These are phyloP conservation scores for Dentiscutata heterogama DNA, from an alignment of 371 early-diverging fungal genomes.

Conservation along the genomic window DNA sequence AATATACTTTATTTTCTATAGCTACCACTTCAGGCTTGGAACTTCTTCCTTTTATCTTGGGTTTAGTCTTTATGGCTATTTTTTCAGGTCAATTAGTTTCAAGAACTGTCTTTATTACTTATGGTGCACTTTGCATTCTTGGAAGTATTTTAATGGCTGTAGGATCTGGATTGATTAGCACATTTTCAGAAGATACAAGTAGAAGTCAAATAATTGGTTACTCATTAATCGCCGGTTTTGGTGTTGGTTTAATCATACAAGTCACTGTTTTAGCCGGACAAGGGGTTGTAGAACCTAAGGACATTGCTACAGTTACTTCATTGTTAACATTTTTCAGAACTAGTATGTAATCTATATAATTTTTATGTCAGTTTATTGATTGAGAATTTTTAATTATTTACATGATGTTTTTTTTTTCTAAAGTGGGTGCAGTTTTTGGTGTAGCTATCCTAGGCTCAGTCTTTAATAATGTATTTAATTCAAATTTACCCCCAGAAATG, in stretches of 20 bases:
- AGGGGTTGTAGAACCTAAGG: slow-evolving; percentile 53
- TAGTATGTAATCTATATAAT: slow-evolving; percentile 7
- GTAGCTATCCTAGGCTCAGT: slow-evolving; percentile 43
- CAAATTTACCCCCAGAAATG: too few relatives aligned
- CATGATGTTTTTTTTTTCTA: not conserved
- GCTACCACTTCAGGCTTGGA: slow-evolving; percentile 64
- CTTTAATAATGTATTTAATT: slow-evolving; percentile 18
- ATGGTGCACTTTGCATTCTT: slow-evolving; percentile 15
- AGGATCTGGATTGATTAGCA: slow-evolving; percentile 62
- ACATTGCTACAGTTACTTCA: slow-evolving; percentile 39
- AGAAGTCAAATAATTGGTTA: slow-evolving; percentile 62
- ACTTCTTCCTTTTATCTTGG: slow-evolving; percentile 65
- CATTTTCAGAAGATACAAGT: slow-evolving; percentile 56
- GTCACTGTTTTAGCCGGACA: slow-evolving; percentile 70
- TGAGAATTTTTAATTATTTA: too few relatives aligned
- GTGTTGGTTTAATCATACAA: slow-evolving; percentile 72
- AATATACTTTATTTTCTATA: not conserved
- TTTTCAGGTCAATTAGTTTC: slow-evolving; percentile 51
- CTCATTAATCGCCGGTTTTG: slow-evolving; percentile 70
- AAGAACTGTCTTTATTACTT: slow-evolving; percentile 46
- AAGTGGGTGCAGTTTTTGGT: slow-evolving; percentile 46
- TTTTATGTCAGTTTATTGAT: not conserved
- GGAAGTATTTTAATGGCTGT: slow-evolving; percentile 58
- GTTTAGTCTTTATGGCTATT: slow-evolving; percentile 51
- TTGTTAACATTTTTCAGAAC: slow-evolving; percentile 37